phyloP scores from a whole-genome alignment of 345 rosid genomes.

The Rhizophora apiculata region DNA sequence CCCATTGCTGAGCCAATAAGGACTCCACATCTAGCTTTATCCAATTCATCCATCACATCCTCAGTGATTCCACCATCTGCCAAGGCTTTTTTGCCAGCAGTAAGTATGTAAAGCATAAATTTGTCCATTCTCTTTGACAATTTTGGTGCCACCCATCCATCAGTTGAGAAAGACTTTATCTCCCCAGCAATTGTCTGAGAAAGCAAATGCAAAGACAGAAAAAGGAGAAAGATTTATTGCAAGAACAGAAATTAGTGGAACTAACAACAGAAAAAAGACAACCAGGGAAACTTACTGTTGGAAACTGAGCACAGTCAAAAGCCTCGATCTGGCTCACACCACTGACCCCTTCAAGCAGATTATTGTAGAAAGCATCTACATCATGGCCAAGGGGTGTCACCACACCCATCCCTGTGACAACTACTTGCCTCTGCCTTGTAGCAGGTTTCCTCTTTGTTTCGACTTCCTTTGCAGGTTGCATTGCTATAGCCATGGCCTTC shows the following conservation, averaged over 20 bases:
- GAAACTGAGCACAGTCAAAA: conserved; percentile 75
- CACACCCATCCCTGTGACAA: conserved; percentile 95
- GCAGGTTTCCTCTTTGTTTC: conserved; percentile 53
- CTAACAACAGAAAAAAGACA: conserved; percentile 13
- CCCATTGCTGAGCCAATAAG: conserved; percentile 94
- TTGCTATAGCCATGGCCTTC: conserved; percentile 59
- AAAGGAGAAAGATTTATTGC: conserved; percentile 1
- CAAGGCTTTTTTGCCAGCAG: conserved; percentile 95
- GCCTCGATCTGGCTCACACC: conserved; percentile 83
- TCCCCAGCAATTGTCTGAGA: conserved; percentile 88
- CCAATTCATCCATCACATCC: conserved; percentile 70
- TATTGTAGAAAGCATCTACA: conserved; percentile 62
- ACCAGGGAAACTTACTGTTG: conserved; percentile 53
- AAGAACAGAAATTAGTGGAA: conserved; percentile 14
- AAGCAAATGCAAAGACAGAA: background rate
- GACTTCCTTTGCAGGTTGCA: conserved; percentile 58
- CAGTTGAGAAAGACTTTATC: conserved; percentile 74
- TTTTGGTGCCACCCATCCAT: conserved; percentile 89
- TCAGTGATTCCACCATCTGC: conserved; percentile 79
- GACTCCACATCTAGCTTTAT: conserved; percentile 84
- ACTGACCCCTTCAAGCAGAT: conserved; percentile 83
- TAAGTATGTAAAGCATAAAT: conserved; percentile 91
- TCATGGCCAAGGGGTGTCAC: conserved; percentile 89
- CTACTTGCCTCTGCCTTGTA: conserved; percentile 72
- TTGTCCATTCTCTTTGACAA: conserved; percentile 90